These are phyloP conservation scores for Phyllosticta citribraziliensis DNA, from an alignment of 2,329 filamentous ascomycete genomes.

Conservation along the genomic window DNA sequence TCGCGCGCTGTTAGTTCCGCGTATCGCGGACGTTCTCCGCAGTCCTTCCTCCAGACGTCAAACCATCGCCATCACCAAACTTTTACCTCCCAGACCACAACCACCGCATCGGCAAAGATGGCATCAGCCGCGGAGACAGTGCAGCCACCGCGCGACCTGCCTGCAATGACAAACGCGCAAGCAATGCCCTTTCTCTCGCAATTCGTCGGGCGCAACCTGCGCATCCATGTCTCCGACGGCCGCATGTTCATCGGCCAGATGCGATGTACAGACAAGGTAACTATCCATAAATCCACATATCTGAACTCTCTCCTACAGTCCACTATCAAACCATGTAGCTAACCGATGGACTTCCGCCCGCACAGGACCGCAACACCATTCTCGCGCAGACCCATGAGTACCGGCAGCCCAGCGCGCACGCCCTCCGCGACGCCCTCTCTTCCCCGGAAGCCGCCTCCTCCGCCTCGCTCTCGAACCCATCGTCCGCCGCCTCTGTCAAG, in stretches of 20 bases:
- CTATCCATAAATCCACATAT: not conserved
- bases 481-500: conserved; percentile 36
- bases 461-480: conserved; percentile 13
- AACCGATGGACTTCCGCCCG: not conserved
- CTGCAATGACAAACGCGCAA: conserved; percentile 24
- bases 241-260: conserved; percentile 85
- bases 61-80: not conserved
- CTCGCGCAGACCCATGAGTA: conserved; percentile 84
- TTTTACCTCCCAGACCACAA: not conserved
- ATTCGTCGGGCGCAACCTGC: conserved; percentile 68
- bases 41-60: not conserved
- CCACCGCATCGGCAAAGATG: not conserved
- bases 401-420: conserved; percentile 51
- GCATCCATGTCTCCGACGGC: conserved; percentile 69
- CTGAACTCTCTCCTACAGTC: not conserved
- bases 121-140: not conserved
- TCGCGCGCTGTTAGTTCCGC: not conserved
- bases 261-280: conserved; percentile 87
- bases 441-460: conserved; percentile 33
- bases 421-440: conserved; percentile 28
- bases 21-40: not conserved
- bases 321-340: not conserved
- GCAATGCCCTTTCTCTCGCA: conserved; percentile 50
- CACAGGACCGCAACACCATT: conserved; percentile 78
- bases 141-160: not conserved